A percentile compares a stretch with the other conserved stretches of the same genome.
These are phyloP conservation scores for Suhomyces maxii DNA, from an alignment of 1,139 yeast genomes.

Conservation along the genomic window DNA sequence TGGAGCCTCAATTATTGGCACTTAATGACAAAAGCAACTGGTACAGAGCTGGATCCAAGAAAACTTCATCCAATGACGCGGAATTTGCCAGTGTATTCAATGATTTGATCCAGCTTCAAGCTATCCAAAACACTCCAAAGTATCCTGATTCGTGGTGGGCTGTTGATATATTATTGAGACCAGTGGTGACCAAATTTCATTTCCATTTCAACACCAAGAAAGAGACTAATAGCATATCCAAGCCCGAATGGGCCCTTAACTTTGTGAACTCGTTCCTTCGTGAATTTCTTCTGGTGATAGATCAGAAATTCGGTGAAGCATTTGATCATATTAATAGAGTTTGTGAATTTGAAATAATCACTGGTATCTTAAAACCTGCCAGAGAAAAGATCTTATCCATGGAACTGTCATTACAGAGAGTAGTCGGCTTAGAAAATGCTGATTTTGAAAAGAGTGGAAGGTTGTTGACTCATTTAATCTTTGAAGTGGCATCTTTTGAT, in stretches of 20 bases:
- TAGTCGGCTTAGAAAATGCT: slow-evolving; percentile 10
- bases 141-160: slow-evolving; percentile 59
- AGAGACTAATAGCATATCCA: slow-evolving; percentile 68
- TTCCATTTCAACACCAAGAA: slow-evolving; percentile 68
- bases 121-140: slow-evolving; percentile 28
- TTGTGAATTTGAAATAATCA: slow-evolving; percentile 52
- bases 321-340: slow-evolving; percentile 31
- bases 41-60: slow-evolving; percentile 1
- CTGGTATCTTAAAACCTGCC: slow-evolving; percentile 53
- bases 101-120: slow-evolving; percentile 39
- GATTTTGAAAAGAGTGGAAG: slow-evolving; percentile 45
- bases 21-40: slow-evolving; percentile 4
- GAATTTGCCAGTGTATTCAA: slow-evolving; percentile 7
- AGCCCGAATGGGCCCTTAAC: slow-evolving; percentile 78
- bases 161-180: slow-evolving; percentile 54
- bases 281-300: slow-evolving; percentile 41
- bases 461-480: slow-evolving; percentile 59
- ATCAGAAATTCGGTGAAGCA: slow-evolving; percentile 30
- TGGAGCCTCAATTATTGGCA: slow-evolving; percentile 5
- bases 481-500: slow-evolving; percentile 62
- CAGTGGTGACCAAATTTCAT: slow-evolving; percentile 61
- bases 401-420: slow-evolving; percentile 7
- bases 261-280: slow-evolving; percentile 54
- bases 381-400: slow-evolving; percentile 43
- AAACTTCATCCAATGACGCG: slow-evolving; percentile 8